Conservation (phyloP, 2,329 filamentous ascomycete genomes). For the Xylariaceae sp. region DNA sequence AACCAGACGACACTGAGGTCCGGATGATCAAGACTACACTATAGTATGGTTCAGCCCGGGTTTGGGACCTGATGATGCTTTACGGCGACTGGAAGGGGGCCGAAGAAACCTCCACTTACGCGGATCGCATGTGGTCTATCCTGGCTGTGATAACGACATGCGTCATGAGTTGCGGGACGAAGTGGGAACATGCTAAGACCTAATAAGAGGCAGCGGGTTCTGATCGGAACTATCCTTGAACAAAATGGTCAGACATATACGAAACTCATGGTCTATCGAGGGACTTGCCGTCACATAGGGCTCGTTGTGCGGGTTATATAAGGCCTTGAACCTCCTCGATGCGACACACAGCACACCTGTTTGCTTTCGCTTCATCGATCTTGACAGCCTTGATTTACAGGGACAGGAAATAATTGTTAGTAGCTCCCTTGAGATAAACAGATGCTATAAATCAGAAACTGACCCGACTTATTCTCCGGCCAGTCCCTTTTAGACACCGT, state of each 20-base stretch:
- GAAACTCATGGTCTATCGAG: neutral
- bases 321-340: neutral
- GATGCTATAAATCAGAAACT: constrained; percentile 22
- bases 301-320: neutral
- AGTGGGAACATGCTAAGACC: constrained; percentile 19
- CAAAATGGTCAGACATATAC: constrained; percentile 17
- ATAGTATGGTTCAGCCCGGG: neutral
- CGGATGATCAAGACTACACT: no score
- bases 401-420: constrained; percentile 3
- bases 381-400: neutral
- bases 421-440: constrained; percentile 11
- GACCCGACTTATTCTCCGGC: neutral
- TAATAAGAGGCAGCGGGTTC: constrained; percentile 14
- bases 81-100: constrained; percentile 6
- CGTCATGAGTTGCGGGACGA: constrained; percentile 3
- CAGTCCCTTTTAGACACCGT: constrained; percentile 9
- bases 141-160: constrained; percentile 14
- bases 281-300: neutral
- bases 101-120: constrained; percentile 11
- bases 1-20: no score
- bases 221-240: constrained; percentile 22
- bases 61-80: neutral
- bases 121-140: constrained; percentile 8
- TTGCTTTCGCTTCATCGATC: neutral
- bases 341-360: neutral